A percentile compares a stretch with the other conserved stretches of the same genome.
phyloP scores from a whole-genome alignment of 495 filamentous ascomycete genomes.

The Penicillium canariense region DNA sequence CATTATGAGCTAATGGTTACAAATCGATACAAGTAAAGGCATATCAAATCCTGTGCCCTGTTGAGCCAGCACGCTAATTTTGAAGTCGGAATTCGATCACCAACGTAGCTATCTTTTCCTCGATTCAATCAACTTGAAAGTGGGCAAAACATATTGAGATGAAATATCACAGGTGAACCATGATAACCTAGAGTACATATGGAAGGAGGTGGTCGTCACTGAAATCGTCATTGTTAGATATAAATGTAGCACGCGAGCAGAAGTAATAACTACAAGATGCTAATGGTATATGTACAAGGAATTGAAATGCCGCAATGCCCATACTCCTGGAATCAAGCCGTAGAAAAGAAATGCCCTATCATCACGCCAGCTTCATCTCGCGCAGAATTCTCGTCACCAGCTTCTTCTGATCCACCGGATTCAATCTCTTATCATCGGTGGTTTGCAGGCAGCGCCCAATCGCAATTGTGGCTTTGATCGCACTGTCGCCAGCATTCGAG shows the following conservation, averaged over 20 bases:
- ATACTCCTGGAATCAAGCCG: slow-evolving; percentile 15
- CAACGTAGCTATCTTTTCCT: too few species aligned
- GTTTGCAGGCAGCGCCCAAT: slow-evolving; percentile 78
- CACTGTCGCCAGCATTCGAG: slow-evolving; percentile 54
- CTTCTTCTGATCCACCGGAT: slow-evolving; percentile 73
- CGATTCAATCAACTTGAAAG: too few species aligned
- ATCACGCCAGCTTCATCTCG: slow-evolving; percentile 44
- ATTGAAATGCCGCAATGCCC: slow-evolving; percentile 6
- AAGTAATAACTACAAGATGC: slow-evolving; percentile 6
- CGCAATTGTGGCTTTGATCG: slow-evolving; percentile 61
- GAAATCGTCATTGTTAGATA: neutral
- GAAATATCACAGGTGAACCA: neutral
- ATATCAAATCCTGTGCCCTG: too few species aligned
- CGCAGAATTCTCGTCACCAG: slow-evolving; percentile 67
- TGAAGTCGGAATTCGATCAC: too few species aligned
- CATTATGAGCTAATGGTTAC: too few species aligned
- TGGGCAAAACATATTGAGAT: too few species aligned
- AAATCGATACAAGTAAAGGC: too few species aligned
- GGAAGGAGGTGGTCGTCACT: neutral
- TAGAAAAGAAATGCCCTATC: slow-evolving; percentile 2
- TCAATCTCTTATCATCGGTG: slow-evolving; percentile 67
- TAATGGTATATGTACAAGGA: slow-evolving; percentile 14
- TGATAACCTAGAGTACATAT: neutral
- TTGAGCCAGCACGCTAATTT: too few species aligned
- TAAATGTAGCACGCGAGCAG: neutral